These are phyloP conservation scores for Jasminum sambac DNA, from an alignment of 257 asterid genomes.

Conservation along the genomic window DNA sequence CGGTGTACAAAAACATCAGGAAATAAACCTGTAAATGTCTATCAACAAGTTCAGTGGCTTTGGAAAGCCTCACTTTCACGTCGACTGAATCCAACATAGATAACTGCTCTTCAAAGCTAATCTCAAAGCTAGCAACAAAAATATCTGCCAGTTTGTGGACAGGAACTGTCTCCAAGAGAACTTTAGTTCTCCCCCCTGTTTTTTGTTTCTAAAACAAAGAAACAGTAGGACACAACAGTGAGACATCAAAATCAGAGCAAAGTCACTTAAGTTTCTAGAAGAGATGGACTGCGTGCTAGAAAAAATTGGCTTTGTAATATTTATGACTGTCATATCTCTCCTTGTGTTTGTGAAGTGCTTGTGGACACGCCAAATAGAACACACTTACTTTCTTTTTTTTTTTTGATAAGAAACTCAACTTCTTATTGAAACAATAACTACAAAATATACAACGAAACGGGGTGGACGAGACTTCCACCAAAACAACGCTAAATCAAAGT, in stretches of 20 bases:
- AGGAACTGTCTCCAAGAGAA: conserved; percentile 95
- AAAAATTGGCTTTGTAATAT: neutral
- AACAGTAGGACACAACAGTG: conserved; percentile 18
- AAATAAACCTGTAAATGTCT: conserved; percentile 85
- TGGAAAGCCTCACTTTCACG: conserved; percentile 88
- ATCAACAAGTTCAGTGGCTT: conserved; percentile 95
- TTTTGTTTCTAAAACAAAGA: conserved; percentile 73
- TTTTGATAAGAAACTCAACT: no score
- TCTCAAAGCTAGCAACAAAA: conserved; percentile 97
- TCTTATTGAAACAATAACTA: no score
- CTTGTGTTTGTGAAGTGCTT: no score
- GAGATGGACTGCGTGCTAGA: neutral
- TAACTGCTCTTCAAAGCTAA: conserved; percentile 95
- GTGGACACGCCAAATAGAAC: no score
- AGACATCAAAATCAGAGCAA: conserved; percentile 19
- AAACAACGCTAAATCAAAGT: no score
- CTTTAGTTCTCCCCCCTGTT: conserved; percentile 90
- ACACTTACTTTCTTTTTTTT: no score
- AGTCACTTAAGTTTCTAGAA: conserved; percentile 6
- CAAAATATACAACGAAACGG: no score
- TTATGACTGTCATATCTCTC: neutral
- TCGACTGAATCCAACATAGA: conserved; percentile 97
- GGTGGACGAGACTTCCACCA: no score
- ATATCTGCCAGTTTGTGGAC: conserved; percentile 98
- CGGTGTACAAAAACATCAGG: conserved; percentile 27